Conservation (phyloP, 192 early-diverging fungal species). For the Entomortierella beljakovae region DNA sequence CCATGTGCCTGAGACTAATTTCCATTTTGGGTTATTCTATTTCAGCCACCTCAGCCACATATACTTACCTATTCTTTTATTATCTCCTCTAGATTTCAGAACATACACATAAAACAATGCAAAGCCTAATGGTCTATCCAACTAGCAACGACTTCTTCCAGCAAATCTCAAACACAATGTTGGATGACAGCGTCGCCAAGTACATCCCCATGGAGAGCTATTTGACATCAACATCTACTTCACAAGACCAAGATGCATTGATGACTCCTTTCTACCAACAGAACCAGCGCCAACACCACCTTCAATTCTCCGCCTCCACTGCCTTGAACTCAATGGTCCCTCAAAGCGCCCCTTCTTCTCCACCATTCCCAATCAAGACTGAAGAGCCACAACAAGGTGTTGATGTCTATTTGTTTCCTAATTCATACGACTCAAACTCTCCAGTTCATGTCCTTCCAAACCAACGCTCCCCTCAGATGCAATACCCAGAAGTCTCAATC, state of each 20-base stretch:
- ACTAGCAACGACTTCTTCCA: slow-evolving; percentile 39
- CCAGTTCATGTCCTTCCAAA: slow-evolving; percentile 18
- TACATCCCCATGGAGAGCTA: slow-evolving; percentile 41
- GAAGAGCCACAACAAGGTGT: slow-evolving; percentile 36
- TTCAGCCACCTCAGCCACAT: no score
- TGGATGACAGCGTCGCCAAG: slow-evolving; percentile 39
- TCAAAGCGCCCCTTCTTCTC: slow-evolving; percentile 40
- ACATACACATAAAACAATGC: no score
- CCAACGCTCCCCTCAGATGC: slow-evolving; percentile 33
- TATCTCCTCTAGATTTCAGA: no score
- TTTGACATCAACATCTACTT: slow-evolving; percentile 26
- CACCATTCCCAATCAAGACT: slow-evolving; percentile 38
- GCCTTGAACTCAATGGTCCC: slow-evolving; percentile 16
- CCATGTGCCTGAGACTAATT: no score
- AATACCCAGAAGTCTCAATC: slow-evolving; percentile 18
- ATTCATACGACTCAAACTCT: slow-evolving; percentile 22
- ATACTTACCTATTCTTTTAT: no score
- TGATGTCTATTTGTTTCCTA: slow-evolving; percentile 29
- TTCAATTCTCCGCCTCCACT: slow-evolving; percentile 9
- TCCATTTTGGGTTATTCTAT: no score
- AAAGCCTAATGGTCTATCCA: slow-evolving; percentile 43
- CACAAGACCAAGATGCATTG: slow-evolving; percentile 40
- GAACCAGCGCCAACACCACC: slow-evolving; percentile 38
- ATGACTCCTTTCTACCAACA: slow-evolving; percentile 28
- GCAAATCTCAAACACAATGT: slow-evolving; percentile 14